Evolutionary conservation across 331 rosid genomes (phyloP), one percentile per base, ranked within the genome.

Genomic region (Ulmus americana): DNA sequence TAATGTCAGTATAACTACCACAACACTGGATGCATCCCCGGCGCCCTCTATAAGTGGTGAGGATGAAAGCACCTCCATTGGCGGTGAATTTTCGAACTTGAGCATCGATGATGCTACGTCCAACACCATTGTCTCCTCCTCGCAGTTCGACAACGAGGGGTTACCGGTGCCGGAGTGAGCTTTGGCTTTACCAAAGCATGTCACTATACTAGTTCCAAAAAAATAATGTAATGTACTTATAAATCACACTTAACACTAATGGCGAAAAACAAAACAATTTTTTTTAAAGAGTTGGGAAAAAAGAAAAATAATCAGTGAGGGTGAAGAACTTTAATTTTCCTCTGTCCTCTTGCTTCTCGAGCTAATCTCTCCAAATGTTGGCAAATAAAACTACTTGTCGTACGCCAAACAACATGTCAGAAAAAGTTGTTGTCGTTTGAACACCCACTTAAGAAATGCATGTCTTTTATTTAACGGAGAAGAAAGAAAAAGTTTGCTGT

Each of bases 31-130:
- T 60, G 83, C 65, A 39, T 94, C 99, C 8, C 91, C 99, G 0
- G 81, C 84, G 10, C 87, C 90, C 16, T 94, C 98, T 4, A 59
- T 81, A 39, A 82, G 79, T 0, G 95, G 84, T 0, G 97, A 94
- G 77, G 99, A 90, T 28, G 99, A 90, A 69, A 75, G 45, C 72
- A 81, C 82, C 48, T 85, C 99, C 63, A 45, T 90, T 0, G 77
- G 84, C 0, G 88, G 96, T 3, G 99, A 94, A 58, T 42, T 85
- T 64, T 82, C 87, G 54, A 87, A 67, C 87, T 65, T 85, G 6
- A 84, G 90, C 60, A 67, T 82, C 3, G 99, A 94, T 4, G 99
- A 94, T 55, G 78, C 82, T 49, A 81, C 87, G 63, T 90, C 99
- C 1, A 96, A 94, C 76, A 77, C 86, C 28, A 83, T 91, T 14